Evolutionary conservation across 1,284 basidiomycete genomes (phyloP).

Genomic region (Ustilago crameri): DNA sequence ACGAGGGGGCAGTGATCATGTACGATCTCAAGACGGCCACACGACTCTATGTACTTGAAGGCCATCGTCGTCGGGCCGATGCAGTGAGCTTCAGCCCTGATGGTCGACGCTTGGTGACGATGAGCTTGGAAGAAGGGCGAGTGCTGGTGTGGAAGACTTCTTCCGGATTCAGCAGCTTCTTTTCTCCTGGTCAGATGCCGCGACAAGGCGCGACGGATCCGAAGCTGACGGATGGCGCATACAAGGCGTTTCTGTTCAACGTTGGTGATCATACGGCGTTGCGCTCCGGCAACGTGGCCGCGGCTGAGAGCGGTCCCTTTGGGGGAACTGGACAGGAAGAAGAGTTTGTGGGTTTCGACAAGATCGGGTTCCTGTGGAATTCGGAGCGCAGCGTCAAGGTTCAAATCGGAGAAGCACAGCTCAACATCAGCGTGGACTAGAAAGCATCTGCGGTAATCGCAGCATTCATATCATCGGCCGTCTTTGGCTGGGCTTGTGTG

Average conservation of each 20-base stretch:
- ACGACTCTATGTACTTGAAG: conserved; percentile 91
- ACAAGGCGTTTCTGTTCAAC: conserved; percentile 63
- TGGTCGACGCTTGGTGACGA: conserved; percentile 85
- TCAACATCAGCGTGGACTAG: conserved; percentile 58
- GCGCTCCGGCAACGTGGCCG: background rate
- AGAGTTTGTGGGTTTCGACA: conserved; percentile 33
- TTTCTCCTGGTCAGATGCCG: conserved; percentile 89
- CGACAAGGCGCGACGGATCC: conserved; percentile 80
- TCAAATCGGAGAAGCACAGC: conserved; percentile 55
- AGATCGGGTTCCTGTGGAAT: conserved; percentile 58
- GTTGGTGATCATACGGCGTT: conserved; percentile 30
- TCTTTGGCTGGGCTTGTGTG: too few relatives aligned
- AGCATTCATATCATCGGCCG: background rate
- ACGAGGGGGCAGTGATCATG: conserved; percentile 84
- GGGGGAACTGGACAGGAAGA: conserved; percentile 18
- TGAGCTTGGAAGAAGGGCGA: conserved; percentile 81
- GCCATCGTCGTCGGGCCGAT: conserved; percentile 71
- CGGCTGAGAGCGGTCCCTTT: background rate
- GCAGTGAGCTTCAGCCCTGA: conserved; percentile 81
- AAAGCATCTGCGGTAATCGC: background rate
- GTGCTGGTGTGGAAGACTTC: conserved; percentile 69
- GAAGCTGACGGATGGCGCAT: conserved; percentile 53
- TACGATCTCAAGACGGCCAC: conserved; percentile 97
- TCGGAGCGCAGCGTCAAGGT: conserved; percentile 55
- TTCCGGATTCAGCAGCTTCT: conserved; percentile 77